phyloP scores from a whole-genome alignment of 345 rosid genomes.

The Microcos paniculata region DNA sequence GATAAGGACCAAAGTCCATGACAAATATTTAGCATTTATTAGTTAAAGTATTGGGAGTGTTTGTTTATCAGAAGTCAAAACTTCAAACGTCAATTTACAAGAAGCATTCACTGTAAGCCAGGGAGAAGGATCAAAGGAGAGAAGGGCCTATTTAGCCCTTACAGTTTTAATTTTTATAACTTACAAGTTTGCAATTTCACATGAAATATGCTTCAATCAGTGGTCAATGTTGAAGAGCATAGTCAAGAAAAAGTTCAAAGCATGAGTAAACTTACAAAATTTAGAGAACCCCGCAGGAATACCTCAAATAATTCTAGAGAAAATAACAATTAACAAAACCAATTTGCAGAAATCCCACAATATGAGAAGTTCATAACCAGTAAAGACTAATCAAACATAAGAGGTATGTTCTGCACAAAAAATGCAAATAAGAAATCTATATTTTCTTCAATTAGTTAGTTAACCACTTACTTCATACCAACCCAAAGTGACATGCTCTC shows the following conservation, averaged over 20 bases:
- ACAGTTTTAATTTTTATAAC: neutral
- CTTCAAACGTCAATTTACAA: neutral
- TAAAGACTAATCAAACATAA: neutral
- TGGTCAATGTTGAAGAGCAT: neutral
- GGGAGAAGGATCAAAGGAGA: neutral
- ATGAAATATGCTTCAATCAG: neutral
- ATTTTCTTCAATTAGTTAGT: slow-evolving; percentile 18
- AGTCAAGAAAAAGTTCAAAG: neutral
- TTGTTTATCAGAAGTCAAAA: slow-evolving; percentile 5
- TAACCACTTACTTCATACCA: slow-evolving; percentile 72
- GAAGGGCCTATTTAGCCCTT: neutral
- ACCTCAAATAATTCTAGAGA: neutral
- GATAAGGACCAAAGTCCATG: neutral
- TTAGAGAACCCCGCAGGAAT: neutral
- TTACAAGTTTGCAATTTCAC: slow-evolving; percentile 7
- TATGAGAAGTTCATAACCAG: neutral
- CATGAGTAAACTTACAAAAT: neutral
- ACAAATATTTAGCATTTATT: neutral
- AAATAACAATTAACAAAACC: neutral
- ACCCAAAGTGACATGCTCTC: slow-evolving; percentile 85
- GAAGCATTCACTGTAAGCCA: neutral
- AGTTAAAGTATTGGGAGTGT: neutral
- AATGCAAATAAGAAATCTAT: neutral
- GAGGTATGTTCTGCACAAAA: neutral
- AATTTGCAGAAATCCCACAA: neutral